Base-by-base conservation (phyloP, 495 filamentous ascomycete genomes). In the Rhypophila decipiens region DNA sequence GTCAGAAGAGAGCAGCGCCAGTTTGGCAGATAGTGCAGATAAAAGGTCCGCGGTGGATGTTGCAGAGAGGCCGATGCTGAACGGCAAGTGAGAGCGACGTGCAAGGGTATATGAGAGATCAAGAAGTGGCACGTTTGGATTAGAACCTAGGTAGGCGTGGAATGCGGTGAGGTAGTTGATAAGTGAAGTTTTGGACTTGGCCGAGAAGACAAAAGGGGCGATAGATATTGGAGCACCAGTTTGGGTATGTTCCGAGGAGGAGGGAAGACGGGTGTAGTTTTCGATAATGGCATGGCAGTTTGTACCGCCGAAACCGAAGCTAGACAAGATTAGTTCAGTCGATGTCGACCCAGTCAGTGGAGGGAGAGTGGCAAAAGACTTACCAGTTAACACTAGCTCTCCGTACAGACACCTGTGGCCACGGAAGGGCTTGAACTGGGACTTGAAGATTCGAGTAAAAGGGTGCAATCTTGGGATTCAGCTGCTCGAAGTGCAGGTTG, bases 401-500 rank as follows among this genome's bases (percentile, higher is more conserved):
- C 2, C 35, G 46, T 15, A 8, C n/a, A 4, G 36, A 2, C 3
- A 39, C 12, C 7, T 12, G n/a, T 3, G 50, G 46, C 46, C 50
- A 53, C 1, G 39, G 40, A 12, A 18, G 19, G 39, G 40, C 31
- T 17, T 51, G 41, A 4, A 44, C 63, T 0, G 61, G 63, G 13
- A 73, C 43, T 51, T 61, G 24, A 0, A 56, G 21, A 35, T 48
- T 34, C 24, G 5, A 17, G 8, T 53, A 44, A 31, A 23, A 45
- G 2, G 39, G 50, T 24, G 63, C 49, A 17, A 71, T 62, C 4
- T 52, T 58, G 0, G 75, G 67, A 31, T 79, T 84, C 0, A 73
- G 51, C 4, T 68, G 63, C 9, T 75, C 59, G 37, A 82, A 73
- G 3, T 63, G 61, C 8, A 75, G 49, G 44, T 68, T 70, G 1